Conservation (phyloP, 163 green algal genomes). For the Scenedesmus sp. region DNA sequence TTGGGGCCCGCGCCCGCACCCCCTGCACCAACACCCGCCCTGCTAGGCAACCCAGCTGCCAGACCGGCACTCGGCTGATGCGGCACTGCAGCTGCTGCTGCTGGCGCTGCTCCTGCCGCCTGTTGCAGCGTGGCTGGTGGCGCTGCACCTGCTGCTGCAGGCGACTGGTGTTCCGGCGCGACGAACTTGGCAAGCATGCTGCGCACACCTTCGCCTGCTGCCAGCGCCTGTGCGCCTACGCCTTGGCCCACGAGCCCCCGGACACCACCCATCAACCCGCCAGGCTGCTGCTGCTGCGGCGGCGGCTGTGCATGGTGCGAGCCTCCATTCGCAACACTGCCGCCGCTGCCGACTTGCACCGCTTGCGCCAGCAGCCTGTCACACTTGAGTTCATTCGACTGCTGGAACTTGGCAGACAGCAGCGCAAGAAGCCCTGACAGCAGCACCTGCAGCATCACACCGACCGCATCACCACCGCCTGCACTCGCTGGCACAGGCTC, state of each 20-base stretch:
- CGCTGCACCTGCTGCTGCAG: constrained; percentile 38
- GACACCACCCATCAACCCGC: constrained; percentile 7
- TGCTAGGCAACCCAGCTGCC: neutral
- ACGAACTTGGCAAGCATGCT: constrained; percentile 51
- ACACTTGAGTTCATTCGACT: constrained; percentile 53
- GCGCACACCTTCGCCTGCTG: constrained; percentile 46
- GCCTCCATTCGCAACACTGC: neutral
- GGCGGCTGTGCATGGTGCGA: neutral
- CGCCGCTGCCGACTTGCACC: neutral
- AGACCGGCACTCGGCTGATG: neutral
- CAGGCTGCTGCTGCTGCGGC: constrained; percentile 10
- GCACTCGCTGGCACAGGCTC: neutral
- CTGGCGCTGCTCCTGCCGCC: neutral
- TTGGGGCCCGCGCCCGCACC: neutral
- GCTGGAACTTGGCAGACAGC: constrained; percentile 48
- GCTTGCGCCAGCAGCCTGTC: constrained; percentile 46
- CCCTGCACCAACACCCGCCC: neutral
- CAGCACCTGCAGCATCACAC: constrained; percentile 42
- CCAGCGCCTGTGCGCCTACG: constrained; percentile 41
- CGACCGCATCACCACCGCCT: neutral
- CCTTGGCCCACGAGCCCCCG: constrained; percentile 4
- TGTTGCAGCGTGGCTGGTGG: neutral
- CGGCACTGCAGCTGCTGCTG: neutral
- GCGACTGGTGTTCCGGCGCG: neutral
- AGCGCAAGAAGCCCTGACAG: constrained; percentile 34